Evolutionary conservation across 345 rosid species (phyloP), one percentile per base, ranked within the genome.

Genomic region (Eucalyptus pauciflora): DNA sequence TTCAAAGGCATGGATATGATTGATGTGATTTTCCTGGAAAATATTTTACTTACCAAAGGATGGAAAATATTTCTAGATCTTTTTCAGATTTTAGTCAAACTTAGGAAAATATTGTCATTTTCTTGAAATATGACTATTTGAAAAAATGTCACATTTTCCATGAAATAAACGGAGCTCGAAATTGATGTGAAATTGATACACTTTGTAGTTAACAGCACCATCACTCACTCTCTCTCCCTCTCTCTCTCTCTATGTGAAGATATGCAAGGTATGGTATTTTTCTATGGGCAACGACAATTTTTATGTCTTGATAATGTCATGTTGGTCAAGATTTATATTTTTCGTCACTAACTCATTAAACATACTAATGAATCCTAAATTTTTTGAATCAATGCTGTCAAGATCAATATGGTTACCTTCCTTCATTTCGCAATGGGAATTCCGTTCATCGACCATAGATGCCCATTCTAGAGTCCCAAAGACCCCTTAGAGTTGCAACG

Each of bases 81-180:
- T 52, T 52, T 52, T 52, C 10, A 8, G 1, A 52, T 52, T 52
- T 52, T 52, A 52, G 10, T 52, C 58, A 18, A 52, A 1, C 58
- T 52, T 3, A 18, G 3, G 2, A 52, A 52, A 52, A 52, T 52
- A 52, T 52, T 52, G 24, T 52, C 1, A 18, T 3, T 52, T 52
- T 52, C 24, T 52, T 18, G 10, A 52, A 52, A 52, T 4, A 18
- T 52, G 58, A 52, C 25, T 3, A 52, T 3, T 18, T 52, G 25
- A 52, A 52, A 51, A 52, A 52, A 52, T 52, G 10, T 52, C 24
- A 52, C 58, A 52, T 52, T 52, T 52, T 52, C 1, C 8, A 0
- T 18, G 58, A 18, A 52, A 18, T 52, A 52, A 51, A 51, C 2
- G 0, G 0, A 51, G 22, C 8, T 51, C 2, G 0, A 69, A 69